Conservation (phyloP, 164 flowering plant genomes). For the Nymphaea thermarum region DNA sequence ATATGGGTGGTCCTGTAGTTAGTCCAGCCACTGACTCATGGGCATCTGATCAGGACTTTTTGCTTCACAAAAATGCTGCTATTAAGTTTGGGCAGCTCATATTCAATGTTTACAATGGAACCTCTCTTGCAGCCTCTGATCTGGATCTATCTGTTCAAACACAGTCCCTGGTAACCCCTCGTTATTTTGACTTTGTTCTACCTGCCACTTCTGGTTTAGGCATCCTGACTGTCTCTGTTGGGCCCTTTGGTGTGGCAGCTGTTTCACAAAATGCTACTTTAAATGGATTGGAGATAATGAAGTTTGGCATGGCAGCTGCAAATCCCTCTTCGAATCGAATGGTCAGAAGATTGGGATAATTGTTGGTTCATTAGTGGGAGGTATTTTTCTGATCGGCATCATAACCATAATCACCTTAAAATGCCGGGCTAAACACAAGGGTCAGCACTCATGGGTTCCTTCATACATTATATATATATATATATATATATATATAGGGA, state of each 20-base stretch:
- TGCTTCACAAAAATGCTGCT: constrained; percentile 15
- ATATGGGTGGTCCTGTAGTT: constrained; percentile 81
- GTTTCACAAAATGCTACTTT: constrained; percentile 46
- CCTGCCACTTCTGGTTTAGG: constrained; percentile 1
- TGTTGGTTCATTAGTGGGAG: constrained; percentile 28
- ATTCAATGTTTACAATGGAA: constrained; percentile 50
- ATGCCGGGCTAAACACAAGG: constrained; percentile 15
- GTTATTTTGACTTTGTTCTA: constrained; percentile 39
- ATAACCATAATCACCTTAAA: constrained; percentile 19
- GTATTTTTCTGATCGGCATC: constrained; percentile 9
- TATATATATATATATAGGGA: too few species aligned
- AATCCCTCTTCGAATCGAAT: constrained; percentile 29
- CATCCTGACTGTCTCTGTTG: too few species aligned
- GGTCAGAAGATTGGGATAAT: constrained; percentile 19
- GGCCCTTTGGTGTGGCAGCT: too few species aligned
- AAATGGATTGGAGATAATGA: constrained; percentile 86
- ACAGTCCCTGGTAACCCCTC: constrained; percentile 30
- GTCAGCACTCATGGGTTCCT: constrained; percentile 9
- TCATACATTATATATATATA: too few species aligned
- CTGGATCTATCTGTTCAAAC: constrained; percentile 30
- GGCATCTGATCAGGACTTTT: constrained; percentile 30
- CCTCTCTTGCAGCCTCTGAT: constrained; percentile 16
- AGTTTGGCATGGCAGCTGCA: constrained; percentile 33
- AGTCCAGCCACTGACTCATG: constrained; percentile 77
- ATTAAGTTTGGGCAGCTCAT: neutral